Evolutionary conservation across 495 filamentous ascomycete species (phyloP), one percentile per base, ranked within the genome.

Genomic region (Parathielavia hyrcaniae): DNA sequence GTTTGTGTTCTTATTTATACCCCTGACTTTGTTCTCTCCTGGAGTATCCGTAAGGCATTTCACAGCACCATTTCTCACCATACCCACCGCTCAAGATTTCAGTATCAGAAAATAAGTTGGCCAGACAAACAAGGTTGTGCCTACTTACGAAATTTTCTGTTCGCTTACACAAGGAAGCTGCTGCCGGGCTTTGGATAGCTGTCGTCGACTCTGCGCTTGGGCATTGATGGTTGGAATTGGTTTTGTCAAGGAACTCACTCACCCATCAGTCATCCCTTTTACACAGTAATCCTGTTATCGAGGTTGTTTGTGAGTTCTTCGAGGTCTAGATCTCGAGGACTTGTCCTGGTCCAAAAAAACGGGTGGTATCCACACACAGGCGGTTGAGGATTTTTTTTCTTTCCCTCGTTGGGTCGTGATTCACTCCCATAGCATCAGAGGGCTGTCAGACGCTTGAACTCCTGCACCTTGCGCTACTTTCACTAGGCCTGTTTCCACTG

Each of bases 341-440:
- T 36, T 50, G 48, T 11, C 13, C 36, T 39, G 17, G 48, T n/a
- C n/a, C n/a, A n/a, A n/a, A 17, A 17, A 22, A 41, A 16, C 17
- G 30, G 48, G 36, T 3, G 34, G 53, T 36, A 23, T 56, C 53
- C 53, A 56, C 53, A 56, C 53, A 19, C 32, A 30, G 26, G 4
- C 34, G 30, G 38, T 56, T 34, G 32, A 36, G n/a, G n/a, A 12
- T 39, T 56, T 53, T 54, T 54, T 54, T n/a, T 50, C n/a, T 50
- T n/a, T 50, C n/a, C 35, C 9, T 43, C 17, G 26, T 34, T 22
- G 26, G 17, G 26, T 49, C 17, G 30, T 55, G 41, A 46, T 43
- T 45, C 41, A 17, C 17, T 34, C 40, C n/a, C 39, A 32, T n/a
- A n/a, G n/a, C n/a, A n/a, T n/a, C n/a, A n/a, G n/a, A 16, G 30